phyloP scores from a whole-genome alignment of 108 stramenopile genomes.

The Cyclotella choctawhatcheeana region DNA sequence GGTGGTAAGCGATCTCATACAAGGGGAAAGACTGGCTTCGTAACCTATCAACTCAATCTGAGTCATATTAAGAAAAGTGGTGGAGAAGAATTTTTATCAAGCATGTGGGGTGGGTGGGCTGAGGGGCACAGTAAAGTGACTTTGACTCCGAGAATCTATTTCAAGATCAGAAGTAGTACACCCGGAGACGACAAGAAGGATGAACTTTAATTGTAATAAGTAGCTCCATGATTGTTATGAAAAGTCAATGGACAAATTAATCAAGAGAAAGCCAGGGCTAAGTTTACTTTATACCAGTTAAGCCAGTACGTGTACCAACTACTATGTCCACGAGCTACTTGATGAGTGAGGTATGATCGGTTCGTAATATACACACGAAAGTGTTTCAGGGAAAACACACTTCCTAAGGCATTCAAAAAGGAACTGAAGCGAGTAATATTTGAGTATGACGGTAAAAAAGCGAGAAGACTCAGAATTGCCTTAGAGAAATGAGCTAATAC shows the following conservation, averaged over 20 bases:
- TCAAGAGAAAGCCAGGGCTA: too few relatives aligned
- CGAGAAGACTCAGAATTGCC: too few relatives aligned
- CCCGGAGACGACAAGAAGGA: neutral
- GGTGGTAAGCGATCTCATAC: conserved; percentile 41
- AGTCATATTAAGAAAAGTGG: neutral
- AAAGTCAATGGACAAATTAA: neutral
- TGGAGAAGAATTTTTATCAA: neutral
- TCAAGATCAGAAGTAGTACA: conserved; percentile 17
- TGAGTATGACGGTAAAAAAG: too few relatives aligned
- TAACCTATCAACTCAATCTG: conserved; percentile 29
- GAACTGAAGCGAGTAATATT: too few relatives aligned
- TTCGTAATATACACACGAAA: too few relatives aligned
- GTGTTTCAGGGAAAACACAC: too few relatives aligned
- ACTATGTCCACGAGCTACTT: too few relatives aligned
- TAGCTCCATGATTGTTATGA: neutral
- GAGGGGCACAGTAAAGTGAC: conserved; percentile 42
- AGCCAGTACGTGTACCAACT: too few relatives aligned
- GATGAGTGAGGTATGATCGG: too few relatives aligned
- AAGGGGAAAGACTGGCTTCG: conserved; percentile 26
- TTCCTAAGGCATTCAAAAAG: too few relatives aligned
- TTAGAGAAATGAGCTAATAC: too few relatives aligned
- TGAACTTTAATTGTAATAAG: conserved; percentile 21
- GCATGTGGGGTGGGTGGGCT: conserved; percentile 36
- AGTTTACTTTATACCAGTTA: too few relatives aligned
- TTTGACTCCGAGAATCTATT: conserved; percentile 39